Conservation (phyloP, 805 yeast genomes). For the Saccharomycopsis fodiens region DNA sequence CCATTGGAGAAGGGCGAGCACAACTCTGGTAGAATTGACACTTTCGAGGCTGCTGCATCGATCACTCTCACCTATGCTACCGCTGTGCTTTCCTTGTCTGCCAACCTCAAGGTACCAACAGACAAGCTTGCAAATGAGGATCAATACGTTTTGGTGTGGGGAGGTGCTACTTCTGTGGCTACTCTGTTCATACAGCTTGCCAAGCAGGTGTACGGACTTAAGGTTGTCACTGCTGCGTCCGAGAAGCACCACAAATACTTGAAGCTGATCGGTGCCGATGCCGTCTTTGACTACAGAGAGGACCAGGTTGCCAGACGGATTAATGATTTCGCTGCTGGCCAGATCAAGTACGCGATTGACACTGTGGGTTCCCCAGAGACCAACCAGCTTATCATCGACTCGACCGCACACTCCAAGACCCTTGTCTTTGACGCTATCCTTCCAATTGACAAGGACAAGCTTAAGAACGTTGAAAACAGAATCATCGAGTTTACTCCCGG, state of each 20-base stretch:
- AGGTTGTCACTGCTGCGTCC: conserved; percentile 45
- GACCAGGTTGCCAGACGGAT: conserved; percentile 38
- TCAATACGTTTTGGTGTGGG: conserved; percentile 46
- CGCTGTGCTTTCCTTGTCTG: conserved; percentile 33
- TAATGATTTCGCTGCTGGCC: conserved; percentile 25
- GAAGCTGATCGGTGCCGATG: conserved; percentile 42
- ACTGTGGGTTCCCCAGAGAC: conserved; percentile 24
- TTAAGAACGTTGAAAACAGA: neutral
- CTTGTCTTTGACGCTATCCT: neutral
- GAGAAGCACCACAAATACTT: conserved; percentile 35
- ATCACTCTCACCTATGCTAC: conserved; percentile 48
- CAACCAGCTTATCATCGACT: neutral
- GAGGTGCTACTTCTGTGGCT: conserved; percentile 66
- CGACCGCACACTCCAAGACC: neutral
- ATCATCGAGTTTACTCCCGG: neutral
- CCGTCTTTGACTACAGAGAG: conserved; percentile 44
- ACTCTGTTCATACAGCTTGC: conserved; percentile 52
- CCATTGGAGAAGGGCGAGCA: conserved; percentile 24
- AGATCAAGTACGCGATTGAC: conserved; percentile 29
- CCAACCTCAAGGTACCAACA: conserved; percentile 28
- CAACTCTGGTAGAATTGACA: conserved; percentile 33
- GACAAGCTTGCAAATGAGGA: no score
- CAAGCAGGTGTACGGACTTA: conserved; percentile 36
- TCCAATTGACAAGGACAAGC: neutral
- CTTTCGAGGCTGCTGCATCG: conserved; percentile 61